A percentile compares a stretch with the other conserved stretches of the same genome.
Conservation (phyloP, 805 yeast genomes). For the Nakazawaea sp. region DNA sequence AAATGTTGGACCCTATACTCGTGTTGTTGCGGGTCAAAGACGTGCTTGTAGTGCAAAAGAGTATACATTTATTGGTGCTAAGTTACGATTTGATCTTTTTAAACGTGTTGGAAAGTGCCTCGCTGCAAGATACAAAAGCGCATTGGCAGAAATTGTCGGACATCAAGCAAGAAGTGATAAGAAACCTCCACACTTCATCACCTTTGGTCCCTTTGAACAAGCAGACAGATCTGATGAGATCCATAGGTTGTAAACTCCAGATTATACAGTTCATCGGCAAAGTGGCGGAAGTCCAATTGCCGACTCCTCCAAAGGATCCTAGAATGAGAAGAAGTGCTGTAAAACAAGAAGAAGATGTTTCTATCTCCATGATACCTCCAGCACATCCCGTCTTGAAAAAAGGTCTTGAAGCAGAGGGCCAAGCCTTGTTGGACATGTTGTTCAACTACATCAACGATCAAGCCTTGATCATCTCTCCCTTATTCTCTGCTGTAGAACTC, state of each 20-base stretch:
- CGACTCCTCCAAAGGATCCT: constrained; percentile 31
- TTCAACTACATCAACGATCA: constrained; percentile 50
- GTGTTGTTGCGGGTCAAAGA: constrained; percentile 23
- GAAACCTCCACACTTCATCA: constrained; percentile 50
- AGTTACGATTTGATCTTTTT: constrained; percentile 38
- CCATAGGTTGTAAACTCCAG: constrained; percentile 57
- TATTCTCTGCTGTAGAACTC: constrained; percentile 63
- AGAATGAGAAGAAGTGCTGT: constrained; percentile 14
- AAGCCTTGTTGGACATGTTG: constrained; percentile 58
- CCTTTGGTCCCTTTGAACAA: constrained; percentile 44
- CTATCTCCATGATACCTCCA: constrained; percentile 41
- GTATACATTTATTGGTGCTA: constrained; percentile 30
- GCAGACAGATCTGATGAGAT: constrained; percentile 43
- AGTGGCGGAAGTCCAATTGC: constrained; percentile 47
- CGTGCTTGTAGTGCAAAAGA: constrained; percentile 23
- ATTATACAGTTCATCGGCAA: constrained; percentile 67
- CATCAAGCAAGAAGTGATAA: constrained; percentile 53
- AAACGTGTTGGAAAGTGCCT: constrained; percentile 40
- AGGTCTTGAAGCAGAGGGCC: constrained; percentile 64
- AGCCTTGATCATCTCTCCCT: constrained; percentile 44
- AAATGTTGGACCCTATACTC: constrained; percentile 21
- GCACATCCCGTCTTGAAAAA: constrained; percentile 59
- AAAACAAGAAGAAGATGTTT: constrained; percentile 25
- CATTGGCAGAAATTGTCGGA: constrained; percentile 49
- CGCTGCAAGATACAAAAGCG: constrained; percentile 22